Percentiles rank a stretch among this genome's conserved stretches.
phyloP scores from a whole-genome alignment of 768 basidiomycete genomes.

The Hemileccinum rubropunctum region DNA sequence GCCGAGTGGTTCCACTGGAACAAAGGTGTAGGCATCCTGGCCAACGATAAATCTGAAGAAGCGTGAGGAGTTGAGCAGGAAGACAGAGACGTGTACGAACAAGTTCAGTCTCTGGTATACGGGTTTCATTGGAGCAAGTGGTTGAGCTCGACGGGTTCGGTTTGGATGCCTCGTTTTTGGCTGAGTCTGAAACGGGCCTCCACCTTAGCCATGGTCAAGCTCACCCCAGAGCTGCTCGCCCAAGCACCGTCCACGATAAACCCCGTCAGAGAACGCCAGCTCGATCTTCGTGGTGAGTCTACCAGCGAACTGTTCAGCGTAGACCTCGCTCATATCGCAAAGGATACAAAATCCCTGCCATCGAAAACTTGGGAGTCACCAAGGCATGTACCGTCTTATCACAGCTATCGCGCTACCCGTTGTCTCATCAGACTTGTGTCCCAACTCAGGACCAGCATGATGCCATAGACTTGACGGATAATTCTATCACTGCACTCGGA shows the following conservation, averaged over 20 bases:
- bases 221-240: slow-evolving; percentile 91
- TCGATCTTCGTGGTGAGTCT: slow-evolving; percentile 80
- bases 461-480: slow-evolving; percentile 92
- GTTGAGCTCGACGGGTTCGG: slow-evolving; percentile 10
- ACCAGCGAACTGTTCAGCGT: slow-evolving; percentile 9
- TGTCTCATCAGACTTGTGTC: slow-evolving; percentile 15
- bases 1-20: slow-evolving; percentile 58
- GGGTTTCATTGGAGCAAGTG: slow-evolving; percentile 50
- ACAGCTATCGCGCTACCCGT: slow-evolving; percentile 6
- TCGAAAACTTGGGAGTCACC: slow-evolving; percentile 95
- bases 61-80: slow-evolving; percentile 1
- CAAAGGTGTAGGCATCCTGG: slow-evolving; percentile 75
- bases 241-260: slow-evolving; percentile 77
- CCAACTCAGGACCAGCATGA: slow-evolving; percentile 80
- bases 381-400: slow-evolving; percentile 49
- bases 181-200: slow-evolving; percentile 40
- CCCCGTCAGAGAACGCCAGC: slow-evolving; percentile 83
- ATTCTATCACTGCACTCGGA: slow-evolving; percentile 75
- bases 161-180: slow-evolving; percentile 19
- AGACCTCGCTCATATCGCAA: slow-evolving; percentile 22
- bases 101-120: slow-evolving; percentile 73
- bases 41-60: slow-evolving; percentile 58
- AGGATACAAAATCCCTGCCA: slow-evolving; percentile 94
- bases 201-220: slow-evolving; percentile 63
- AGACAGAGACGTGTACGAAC: slow-evolving; percentile 38